Percentiles rank a stretch among this genome's conserved stretches.
These are phyloP conservation scores for Phytophthora crassamura DNA, from an alignment of 352 stramenopile genomes.

Conservation along the genomic window DNA sequence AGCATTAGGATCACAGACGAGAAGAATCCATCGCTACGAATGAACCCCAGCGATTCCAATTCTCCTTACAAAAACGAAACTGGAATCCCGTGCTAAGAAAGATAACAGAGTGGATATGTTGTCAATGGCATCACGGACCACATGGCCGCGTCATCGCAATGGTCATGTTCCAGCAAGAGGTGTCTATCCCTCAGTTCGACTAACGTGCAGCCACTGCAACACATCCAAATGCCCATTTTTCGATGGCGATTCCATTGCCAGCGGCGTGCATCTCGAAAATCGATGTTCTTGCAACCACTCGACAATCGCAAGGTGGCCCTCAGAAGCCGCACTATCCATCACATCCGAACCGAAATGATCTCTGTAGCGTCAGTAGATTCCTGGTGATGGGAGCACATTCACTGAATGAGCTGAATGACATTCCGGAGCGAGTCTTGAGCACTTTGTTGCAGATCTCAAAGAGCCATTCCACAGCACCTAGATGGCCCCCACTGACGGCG, in stretches of 20 bases:
- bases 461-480: neutral
- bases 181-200: neutral
- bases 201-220: neutral
- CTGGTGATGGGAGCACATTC: neutral
- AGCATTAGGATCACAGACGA: no score
- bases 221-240: neutral
- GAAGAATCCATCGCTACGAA: no score
- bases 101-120: no score
- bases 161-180: no score
- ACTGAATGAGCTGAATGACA: no score
- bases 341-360: neutral
- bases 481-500: neutral
- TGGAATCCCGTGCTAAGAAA: no score
- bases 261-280: neutral
- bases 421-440: no score
- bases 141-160: no score
- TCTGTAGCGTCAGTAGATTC: neutral
- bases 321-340: slow-evolving; percentile 3
- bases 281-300: slow-evolving; percentile 1
- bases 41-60: no score
- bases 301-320: neutral
- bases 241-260: neutral
- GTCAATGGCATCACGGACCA: no score
- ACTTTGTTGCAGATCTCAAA: neutral
- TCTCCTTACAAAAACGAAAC: no score